Evolutionary conservation across 306 rosid genomes (phyloP), one percentile per base, ranked within the genome.

Genomic region (Fragaria iinumae): DNA sequence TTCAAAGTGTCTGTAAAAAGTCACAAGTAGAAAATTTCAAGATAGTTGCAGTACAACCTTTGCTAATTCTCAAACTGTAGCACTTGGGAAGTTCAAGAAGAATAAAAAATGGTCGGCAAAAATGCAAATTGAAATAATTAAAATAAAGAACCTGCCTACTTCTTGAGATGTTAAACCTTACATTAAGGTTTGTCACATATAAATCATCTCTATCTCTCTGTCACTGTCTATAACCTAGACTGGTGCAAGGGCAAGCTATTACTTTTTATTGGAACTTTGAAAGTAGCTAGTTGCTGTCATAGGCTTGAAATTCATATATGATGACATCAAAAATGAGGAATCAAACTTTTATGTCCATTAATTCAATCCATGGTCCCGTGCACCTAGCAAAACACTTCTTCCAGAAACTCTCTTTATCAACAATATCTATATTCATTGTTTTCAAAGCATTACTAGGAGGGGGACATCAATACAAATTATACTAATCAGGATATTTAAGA

Each of bases 91-190:
- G 0, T 34, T 52, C 21, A 72, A 49, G 29, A 71, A 50, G 14
- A 49, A 12, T 71, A 49, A 20, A 49, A 11, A 45, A 2, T 20
- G 12, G 59, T 11, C 47, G 11, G 60, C 20, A 63, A 3, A 63
- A 62, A 29, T 6, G 70, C 32, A 29, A 75, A 75, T 39, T 47
- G 36, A 27, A 27, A 27, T 27, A 27, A 27, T 27, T 27, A 27
- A 27, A 27, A 27, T 27, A 1, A 29, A 27, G 47, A 29, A 10
- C 48, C 52, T 52, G 20, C 55, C 64, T 18, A 71, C 32, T 34
- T 50, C 49, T 32, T 63, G 34, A 27, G 60, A 75, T 45, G 18
- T 75, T 44, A 47, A 63, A 75, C 49, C 45, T 60, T 47, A 6
- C 18, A 6, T 56, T 38, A 44, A 45, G 20, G 32, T 23, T 9